Evolutionary conservation across 2,329 filamentous ascomycete species (phyloP), one percentile per base, ranked within the genome.

Genomic region (Penicillium sp.): DNA sequence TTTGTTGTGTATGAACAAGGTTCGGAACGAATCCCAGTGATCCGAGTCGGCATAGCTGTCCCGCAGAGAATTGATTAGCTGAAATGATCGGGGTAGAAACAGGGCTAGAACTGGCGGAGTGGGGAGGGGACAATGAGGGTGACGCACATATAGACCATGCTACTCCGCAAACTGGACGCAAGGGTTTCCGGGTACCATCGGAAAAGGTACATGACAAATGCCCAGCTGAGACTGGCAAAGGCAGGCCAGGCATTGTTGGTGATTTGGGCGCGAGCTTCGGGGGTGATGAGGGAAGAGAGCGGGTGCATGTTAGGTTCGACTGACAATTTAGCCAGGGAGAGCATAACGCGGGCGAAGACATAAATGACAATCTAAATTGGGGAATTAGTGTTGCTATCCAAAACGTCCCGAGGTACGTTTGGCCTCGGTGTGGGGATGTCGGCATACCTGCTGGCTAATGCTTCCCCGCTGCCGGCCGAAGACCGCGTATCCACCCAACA

Each of bases 91-190:
- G 53, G 8, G 4, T 19, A 13, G 4, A 30, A 30, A 42, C 25
- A 33, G 45, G 46, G 37, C 37, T 16, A 38, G 19, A 40, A 42
- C 33, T 53, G 33, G 51, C 33, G 14, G 19, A 38, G 28, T 16
- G 42, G n/a, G 11, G 30, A 35, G 4, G 33, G 14, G 4, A 19
- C n/a, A 43, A 19, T 22, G n/a, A 38, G 25, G 48, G 56, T 46
- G 40, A 83, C 86, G 73, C 94, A 99, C 82, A 99, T 97, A 74
- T 99, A 99, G 70, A 87, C 91, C 95, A 99, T 99, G 81, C 93
- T 97, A 79, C 88, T 93, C 76, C 92, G 86, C 82, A 99, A 80
- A 77, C 93, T 97, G 62, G 89, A 87, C 83, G 97, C 95, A 74
- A 99, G 85, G 59, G 91, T 92, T 71, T 96, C 92, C 5, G 95